Evolutionary conservation across 1,139 yeast species (phyloP).

Genomic region (Saccharomycopsis crataegensis): DNA sequence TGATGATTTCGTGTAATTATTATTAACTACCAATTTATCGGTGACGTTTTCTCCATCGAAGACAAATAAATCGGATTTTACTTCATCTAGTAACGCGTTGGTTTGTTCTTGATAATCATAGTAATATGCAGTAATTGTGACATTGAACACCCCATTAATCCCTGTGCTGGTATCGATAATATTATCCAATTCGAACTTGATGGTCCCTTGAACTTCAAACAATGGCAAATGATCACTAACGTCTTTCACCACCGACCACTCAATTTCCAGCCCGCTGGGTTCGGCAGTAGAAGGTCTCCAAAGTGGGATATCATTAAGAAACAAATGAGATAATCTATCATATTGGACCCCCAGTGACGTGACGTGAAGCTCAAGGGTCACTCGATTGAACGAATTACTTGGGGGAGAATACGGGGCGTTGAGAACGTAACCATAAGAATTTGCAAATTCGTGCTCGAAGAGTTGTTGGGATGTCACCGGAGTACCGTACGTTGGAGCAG

Average conservation of each 20-base stretch:
- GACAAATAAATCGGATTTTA: background rate
- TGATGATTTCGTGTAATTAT: too few species aligned
- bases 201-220: slow-evolving; percentile 33
- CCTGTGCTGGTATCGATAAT: slow-evolving; percentile 39
- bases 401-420: slow-evolving; percentile 36
- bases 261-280: slow-evolving; percentile 41
- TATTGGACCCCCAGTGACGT: slow-evolving; percentile 60
- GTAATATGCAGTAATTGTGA: slow-evolving; percentile 45
- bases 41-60: too few species aligned
- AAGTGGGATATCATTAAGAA: slow-evolving; percentile 55
- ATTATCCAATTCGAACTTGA: slow-evolving; percentile 61
- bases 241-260: slow-evolving; percentile 52
- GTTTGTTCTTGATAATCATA: slow-evolving; percentile 28
- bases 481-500: slow-evolving; percentile 25
- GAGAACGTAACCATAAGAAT: slow-evolving; percentile 54
- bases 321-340: slow-evolving; percentile 69
- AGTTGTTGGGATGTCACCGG: slow-evolving; percentile 38
- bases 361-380: slow-evolving; percentile 52
- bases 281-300: slow-evolving; percentile 88
- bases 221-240: slow-evolving; percentile 49
- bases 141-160: slow-evolving; percentile 55
- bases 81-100: background rate
- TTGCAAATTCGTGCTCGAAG: slow-evolving; percentile 39
- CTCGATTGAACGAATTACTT: slow-evolving; percentile 44
- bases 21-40: too few species aligned